A percentile compares a stretch with the other conserved stretches of the same genome.
These are phyloP conservation scores for Penicillium odoratum DNA, from an alignment of 495 filamentous ascomycete genomes.

Conservation along the genomic window DNA sequence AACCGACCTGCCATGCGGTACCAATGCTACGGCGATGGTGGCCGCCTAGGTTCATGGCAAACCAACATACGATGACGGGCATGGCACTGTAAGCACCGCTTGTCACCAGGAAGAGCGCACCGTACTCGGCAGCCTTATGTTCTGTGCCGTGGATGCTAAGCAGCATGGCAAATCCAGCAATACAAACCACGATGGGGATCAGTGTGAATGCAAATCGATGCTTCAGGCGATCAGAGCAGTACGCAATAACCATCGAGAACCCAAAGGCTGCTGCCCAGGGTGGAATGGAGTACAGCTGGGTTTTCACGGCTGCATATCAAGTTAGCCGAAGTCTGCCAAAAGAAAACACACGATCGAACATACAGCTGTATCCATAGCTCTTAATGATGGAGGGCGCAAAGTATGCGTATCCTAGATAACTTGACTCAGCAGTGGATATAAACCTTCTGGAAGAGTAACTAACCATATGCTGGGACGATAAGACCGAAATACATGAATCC, in stretches of 20 bases:
- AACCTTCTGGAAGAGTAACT: conserved; percentile 20
- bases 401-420: conserved; percentile 57
- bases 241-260: conserved; percentile 74
- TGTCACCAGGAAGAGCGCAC: conserved; percentile 71
- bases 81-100: conserved; percentile 66
- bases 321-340: conserved; percentile 21
- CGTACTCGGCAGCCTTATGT: conserved; percentile 63
- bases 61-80: conserved; percentile 90
- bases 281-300: conserved; percentile 81
- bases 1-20: conserved; percentile 85
- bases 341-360: conserved; percentile 10
- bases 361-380: conserved; percentile 59
- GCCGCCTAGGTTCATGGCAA: conserved; percentile 86
- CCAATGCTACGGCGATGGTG: conserved; percentile 84
- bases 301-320: conserved; percentile 54
- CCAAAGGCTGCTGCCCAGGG: conserved; percentile 79
- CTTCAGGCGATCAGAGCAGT: conserved; percentile 61
- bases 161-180: conserved; percentile 73
- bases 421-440: neutral
- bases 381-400: conserved; percentile 78
- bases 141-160: conserved; percentile 60
- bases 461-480: conserved; percentile 82
- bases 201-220: conserved; percentile 79
- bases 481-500: conserved; percentile 84
- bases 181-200: conserved; percentile 59